A percentile compares a stretch with the other conserved stretches of the same genome.
These are phyloP conservation scores for Yamadazyma epiphylla DNA, from an alignment of 1,139 yeast species.

Conservation along the genomic window DNA sequence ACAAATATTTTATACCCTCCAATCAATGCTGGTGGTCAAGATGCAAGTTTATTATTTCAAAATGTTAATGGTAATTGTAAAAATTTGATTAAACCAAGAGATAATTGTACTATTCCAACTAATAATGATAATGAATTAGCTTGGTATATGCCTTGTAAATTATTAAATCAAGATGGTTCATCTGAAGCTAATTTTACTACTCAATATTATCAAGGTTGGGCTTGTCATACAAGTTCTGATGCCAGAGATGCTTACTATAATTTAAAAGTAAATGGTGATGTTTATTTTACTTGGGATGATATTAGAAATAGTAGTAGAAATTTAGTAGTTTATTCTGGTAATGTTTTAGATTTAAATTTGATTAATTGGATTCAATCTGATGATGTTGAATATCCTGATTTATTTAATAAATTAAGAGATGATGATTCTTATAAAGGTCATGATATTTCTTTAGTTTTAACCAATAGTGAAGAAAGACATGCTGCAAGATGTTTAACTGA, in stretches of 20 bases:
- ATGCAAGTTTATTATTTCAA: conserved; percentile 86
- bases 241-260: conserved; percentile 70
- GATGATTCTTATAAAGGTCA: conserved; percentile 62
- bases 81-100: conserved; percentile 72
- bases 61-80: conserved; percentile 94
- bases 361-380: conserved; percentile 68
- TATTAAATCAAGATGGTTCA: conserved; percentile 68
- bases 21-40: conserved; percentile 81
- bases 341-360: conserved; percentile 76
- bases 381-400: conserved; percentile 67
- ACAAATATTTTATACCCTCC: conserved; percentile 81
- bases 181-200: conserved; percentile 57
- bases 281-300: conserved; percentile 89
- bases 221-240: conserved; percentile 74
- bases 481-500: conserved; percentile 85
- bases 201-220: conserved; percentile 76
- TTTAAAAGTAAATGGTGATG: conserved; percentile 64
- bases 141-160: conserved; percentile 94
- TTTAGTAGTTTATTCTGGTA: conserved; percentile 83
- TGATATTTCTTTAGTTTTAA: conserved; percentile 75
- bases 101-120: conserved; percentile 66
- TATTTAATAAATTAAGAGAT: conserved; percentile 60
- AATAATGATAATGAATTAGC: conserved; percentile 64
- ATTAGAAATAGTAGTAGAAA: conserved; percentile 67
- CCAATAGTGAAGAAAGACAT: conserved; percentile 64